Percentiles rank a stretch among this genome's conserved stretches.
Conservation (phyloP, 768 basidiomycete genomes). For the Boletus rubescentipes region DNA sequence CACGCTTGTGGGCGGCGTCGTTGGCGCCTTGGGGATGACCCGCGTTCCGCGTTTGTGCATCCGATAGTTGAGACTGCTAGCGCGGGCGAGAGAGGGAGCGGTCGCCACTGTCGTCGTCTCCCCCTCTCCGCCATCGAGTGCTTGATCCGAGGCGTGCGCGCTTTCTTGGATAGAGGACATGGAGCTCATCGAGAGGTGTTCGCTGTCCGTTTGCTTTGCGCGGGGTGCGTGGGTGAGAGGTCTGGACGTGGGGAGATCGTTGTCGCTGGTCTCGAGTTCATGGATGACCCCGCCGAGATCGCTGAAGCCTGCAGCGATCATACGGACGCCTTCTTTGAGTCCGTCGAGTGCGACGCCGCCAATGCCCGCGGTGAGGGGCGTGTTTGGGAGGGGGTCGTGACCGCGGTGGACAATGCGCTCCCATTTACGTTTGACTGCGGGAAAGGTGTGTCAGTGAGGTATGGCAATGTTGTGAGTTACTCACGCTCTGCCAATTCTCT, state of each 20-base stretch:
- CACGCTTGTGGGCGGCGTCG: neutral
- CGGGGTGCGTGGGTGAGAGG: constrained; percentile 5
- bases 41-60: constrained; percentile 17
- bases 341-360: constrained; percentile 45
- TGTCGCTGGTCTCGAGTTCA: neutral
- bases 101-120: neutral
- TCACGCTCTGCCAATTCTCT: constrained; percentile 64
- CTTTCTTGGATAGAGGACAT: constrained; percentile 42
- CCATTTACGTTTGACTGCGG: constrained; percentile 78
- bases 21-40: neutral
- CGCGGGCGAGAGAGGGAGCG: constrained; percentile 10
- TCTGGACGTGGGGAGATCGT: neutral
- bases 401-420: constrained; percentile 73
- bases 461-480: constrained; percentile 16
- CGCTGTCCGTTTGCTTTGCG: constrained; percentile 22
- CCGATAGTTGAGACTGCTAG: constrained; percentile 15
- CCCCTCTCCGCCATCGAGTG: neutral
- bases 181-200: constrained; percentile 46
- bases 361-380: constrained; percentile 5
- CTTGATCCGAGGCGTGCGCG: neutral
- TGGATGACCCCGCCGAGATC: constrained; percentile 30
- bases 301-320: constrained; percentile 49
- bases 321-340: constrained; percentile 62
- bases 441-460: neutral
- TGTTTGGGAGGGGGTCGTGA: constrained; percentile 9